A percentile compares a stretch with the other conserved stretches of the same genome.
These are phyloP conservation scores for Phytophthora multivora DNA, from an alignment of 352 stramenopile genomes.

Conservation along the genomic window DNA sequence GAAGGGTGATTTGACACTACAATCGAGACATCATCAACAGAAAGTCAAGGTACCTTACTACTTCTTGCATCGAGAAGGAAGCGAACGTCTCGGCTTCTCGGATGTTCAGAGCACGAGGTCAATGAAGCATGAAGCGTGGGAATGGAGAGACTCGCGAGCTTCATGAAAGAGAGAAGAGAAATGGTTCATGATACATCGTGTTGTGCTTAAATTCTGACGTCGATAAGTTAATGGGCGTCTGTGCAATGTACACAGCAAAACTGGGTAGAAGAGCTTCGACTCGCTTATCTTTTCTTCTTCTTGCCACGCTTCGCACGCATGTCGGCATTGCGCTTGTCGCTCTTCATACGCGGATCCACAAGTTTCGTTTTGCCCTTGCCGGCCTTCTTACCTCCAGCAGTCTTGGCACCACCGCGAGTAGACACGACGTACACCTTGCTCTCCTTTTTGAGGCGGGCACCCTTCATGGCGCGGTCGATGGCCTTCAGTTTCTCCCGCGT, in stretches of 20 bases:
- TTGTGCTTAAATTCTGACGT: slow-evolving; percentile 34
- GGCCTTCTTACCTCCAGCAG: slow-evolving; percentile 76
- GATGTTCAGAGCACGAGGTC: slow-evolving; percentile 12
- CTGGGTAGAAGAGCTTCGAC: slow-evolving; percentile 18
- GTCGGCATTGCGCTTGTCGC: slow-evolving; percentile 92
- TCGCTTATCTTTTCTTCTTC: slow-evolving; percentile 85
- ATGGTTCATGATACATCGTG: slow-evolving; percentile 32
- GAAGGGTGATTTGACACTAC: slow-evolving; percentile 1
- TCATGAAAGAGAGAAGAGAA: slow-evolving; percentile 2
- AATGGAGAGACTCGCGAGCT: slow-evolving; percentile 39
- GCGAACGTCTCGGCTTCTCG: slow-evolving; percentile 33
- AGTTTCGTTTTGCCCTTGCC: slow-evolving; percentile 94
- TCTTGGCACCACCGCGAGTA: slow-evolving; percentile 66
- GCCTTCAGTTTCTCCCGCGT: slow-evolving; percentile 98
- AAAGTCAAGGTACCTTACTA: slow-evolving; percentile 41
- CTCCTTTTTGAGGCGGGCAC: slow-evolving; percentile 87
- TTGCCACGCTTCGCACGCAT: slow-evolving; percentile 83
- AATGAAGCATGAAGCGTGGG: slow-evolving; percentile 50
- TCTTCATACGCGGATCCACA: slow-evolving; percentile 98
- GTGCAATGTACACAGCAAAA: slow-evolving; percentile 31
- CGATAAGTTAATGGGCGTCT: slow-evolving; percentile 60
- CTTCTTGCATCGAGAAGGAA: slow-evolving; percentile 62
- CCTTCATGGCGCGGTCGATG: slow-evolving; percentile 97
- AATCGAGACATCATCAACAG: slow-evolving; percentile 3
- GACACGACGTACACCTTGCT: slow-evolving; percentile 98